Evolutionary conservation across 441 rosid species (phyloP).

Genomic region (Populus hybrid): DNA sequence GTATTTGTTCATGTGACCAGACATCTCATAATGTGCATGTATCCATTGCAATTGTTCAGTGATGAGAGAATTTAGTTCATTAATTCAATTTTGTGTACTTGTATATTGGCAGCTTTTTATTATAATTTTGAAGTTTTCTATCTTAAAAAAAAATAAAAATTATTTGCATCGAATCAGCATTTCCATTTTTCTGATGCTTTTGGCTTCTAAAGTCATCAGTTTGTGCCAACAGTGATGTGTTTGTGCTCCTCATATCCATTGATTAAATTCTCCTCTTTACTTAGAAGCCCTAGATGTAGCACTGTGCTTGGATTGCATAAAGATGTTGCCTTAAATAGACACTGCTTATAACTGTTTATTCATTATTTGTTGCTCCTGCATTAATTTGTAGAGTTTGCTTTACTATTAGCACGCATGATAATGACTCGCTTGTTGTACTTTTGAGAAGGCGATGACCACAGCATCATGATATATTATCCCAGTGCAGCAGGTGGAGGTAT

Average conservation of each 20-base stretch:
- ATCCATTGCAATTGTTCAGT: not conserved
- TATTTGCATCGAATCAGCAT: not conserved
- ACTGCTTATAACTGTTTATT: not conserved
- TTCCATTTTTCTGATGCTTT: not conserved
- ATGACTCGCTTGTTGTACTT: conserved; percentile 21
- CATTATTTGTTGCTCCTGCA: not conserved
- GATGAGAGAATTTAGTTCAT: not conserved
- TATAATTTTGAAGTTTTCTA: not conserved
- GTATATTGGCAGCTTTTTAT: not conserved
- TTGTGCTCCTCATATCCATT: not conserved
- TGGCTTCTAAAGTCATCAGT: not conserved
- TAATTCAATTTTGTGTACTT: not conserved
- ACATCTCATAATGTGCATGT: not conserved
- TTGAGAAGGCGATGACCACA: conserved; percentile 89
- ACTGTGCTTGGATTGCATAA: not conserved
- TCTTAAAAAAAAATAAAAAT: not conserved
- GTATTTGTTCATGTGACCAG: not conserved
- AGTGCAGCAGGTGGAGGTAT: conserved; percentile 99
- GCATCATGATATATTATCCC: conserved; percentile 98
- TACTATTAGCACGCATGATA: conserved; percentile 19
- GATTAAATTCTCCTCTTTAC: not conserved
- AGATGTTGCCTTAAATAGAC: not conserved
- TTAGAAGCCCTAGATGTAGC: not conserved
- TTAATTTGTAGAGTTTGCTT: conserved; percentile 16
- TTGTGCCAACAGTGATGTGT: not conserved